Base-by-base conservation (phyloP, 805 yeast species). In the Teunomyces atbi region DNA sequence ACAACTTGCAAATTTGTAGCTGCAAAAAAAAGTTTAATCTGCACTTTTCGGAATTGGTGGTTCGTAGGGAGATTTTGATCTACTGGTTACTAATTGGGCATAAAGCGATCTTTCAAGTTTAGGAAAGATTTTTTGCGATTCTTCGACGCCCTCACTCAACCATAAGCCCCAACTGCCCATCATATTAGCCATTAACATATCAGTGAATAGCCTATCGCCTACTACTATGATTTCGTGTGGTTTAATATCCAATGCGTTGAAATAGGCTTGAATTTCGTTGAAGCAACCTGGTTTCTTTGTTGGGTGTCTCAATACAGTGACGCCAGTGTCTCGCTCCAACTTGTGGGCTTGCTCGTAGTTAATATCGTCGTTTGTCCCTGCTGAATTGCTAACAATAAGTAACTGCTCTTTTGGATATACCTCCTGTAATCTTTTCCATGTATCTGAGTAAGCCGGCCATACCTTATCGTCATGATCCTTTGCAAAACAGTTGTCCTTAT, bases 401-500 rank as follows among this genome's bases (percentile, higher is more conserved):
- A 91, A 62, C 8, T 73, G 71, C 4, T 81, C 83, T 29, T 73
- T 80, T 0, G 94, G 89, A 56, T 84, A 89, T 1, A 64, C 55
- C n/a, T 64, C 54, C 36, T 73, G 71, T 42, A 89, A 64, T n/a
- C 60, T 55, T 5, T 68, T 64, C 89, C 94, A 89, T 10, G 62
- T 59, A 11, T 59, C 65, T 54, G 58, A 39, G 23, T 90, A 91
- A 1, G 69, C 86, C 0, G 87, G 89, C 87, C 89, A 90, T 1
- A 92, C 86, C 48, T 80, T 77, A 49, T 84, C 86, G 49, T 82
- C 86, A 45, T 88, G 86, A 29, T 91, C 91, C 48, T 79, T 77
- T 4, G 99, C 96, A 62, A 94, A 87, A 60, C 98, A 92, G 64
- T 94, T 94, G 66, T 94, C 99, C 62, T 94, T 94, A 60, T 94